Base-by-base conservation (phyloP, 1,284 basidiomycete species). In the Neotropicomus parvogracilis region DNA sequence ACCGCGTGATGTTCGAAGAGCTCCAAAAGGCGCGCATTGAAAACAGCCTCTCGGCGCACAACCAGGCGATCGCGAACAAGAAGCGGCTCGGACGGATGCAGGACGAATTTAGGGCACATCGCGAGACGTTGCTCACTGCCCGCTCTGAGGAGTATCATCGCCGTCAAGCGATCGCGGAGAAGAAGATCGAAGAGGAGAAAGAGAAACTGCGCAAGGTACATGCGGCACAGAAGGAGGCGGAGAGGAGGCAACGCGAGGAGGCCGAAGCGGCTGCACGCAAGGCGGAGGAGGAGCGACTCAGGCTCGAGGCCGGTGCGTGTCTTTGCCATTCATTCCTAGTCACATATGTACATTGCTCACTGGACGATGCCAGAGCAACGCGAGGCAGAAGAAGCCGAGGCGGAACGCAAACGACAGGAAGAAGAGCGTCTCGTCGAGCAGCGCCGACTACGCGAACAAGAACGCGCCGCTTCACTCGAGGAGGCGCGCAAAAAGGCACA, bases 131-230 rank as follows among this genome's bases (percentile, higher is more conserved):
- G 47, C 70, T 85, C 44, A 71, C 74, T 35, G 83, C 80, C 70
- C 82, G 83, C 44, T 73, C 76, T n/a, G 80, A 82, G 41, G 89
- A 92, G 64, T 88, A 85, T 59, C 75, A 81, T 47, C 78, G 77
- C 65, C 81, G 75, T 57, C 70, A 78, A 57, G 79, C 78, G 44
- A 71, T 69, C 29, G 86, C 93, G 4, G 61, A 73, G 54, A 74
- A 72, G 64, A 91, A 87, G 77, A 85, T 94, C 57, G 86, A 85
- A 55, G 81, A 88, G 62, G 95, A 95, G 70, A 97, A 95, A 76
- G 79, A 79, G 44, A 85, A 85, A 75, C 78, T 85, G 60, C 74
- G 75, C 54, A 75, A 73, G 49, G 69, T 71, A 11, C 66, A 88
- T 31, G 55, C 83, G 34, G 75, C 78, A 55, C 67, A 74, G 53